These are phyloP conservation scores for Lactarius psammicola DNA, from an alignment of 768 basidiomycete genomes.

Conservation along the genomic window DNA sequence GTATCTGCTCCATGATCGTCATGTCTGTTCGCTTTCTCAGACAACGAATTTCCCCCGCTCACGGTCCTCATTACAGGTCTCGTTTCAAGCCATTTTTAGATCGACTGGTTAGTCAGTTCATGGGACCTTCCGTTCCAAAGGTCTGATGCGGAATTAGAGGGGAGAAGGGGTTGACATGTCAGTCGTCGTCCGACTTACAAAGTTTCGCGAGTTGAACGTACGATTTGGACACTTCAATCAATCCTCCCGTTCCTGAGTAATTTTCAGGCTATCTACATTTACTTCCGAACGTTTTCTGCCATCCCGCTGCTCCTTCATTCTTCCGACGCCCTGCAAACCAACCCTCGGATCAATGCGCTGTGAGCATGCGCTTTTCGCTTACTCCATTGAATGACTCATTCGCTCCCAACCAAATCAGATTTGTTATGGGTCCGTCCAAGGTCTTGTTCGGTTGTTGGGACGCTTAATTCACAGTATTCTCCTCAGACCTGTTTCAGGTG, in stretches of 20 bases:
- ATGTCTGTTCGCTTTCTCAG: constrained; percentile 43
- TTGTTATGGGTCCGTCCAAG: background rate
- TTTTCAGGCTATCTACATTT: constrained; percentile 59
- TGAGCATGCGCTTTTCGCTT: constrained; percentile 32
- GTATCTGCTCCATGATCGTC: constrained; percentile 69
- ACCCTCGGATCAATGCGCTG: constrained; percentile 61
- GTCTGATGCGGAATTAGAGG: constrained; percentile 40
- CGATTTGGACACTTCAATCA: constrained; percentile 32
- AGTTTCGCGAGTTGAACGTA: constrained; percentile 80
- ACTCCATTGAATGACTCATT: background rate
- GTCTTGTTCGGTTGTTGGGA: background rate
- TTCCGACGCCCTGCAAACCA: constrained; percentile 60
- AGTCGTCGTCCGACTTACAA: constrained; percentile 68
- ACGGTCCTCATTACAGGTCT: constrained; percentile 42
- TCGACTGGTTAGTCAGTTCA: constrained; percentile 47
- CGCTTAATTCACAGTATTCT: background rate
- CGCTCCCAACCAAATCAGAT: background rate
- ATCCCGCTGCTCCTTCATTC: constrained; percentile 66
- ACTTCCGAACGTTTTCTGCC: constrained; percentile 69
- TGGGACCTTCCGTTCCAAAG: constrained; percentile 1
- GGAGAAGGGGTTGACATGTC: constrained; percentile 55
- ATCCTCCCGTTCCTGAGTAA: background rate
- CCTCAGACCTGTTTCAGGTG: constrained; percentile 1
- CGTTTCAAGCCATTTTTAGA: constrained; percentile 63
- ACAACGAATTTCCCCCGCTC: constrained; percentile 19